Evolutionary conservation across 2,329 filamentous ascomycete species (phyloP), one percentile per base, ranked within the genome.

Genomic region (Pseudogymnoascus sp.): DNA sequence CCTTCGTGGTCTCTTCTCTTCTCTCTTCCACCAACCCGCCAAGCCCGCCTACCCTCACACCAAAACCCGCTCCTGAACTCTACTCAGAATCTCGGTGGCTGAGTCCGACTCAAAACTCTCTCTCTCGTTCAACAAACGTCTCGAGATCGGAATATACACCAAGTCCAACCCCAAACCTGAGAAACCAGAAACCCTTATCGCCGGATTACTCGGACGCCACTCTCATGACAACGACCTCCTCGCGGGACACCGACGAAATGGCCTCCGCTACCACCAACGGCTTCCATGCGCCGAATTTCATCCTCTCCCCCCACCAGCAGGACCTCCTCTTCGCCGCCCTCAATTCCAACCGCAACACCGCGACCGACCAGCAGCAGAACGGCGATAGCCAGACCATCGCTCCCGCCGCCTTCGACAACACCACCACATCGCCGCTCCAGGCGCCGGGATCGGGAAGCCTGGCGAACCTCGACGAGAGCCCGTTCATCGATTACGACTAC

Each of bases 401-500:
- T 36, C 64, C 64, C 18, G 69, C 68, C 14, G 73, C 37, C 53
- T 74, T 84, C 66, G 79, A 81, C 65, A 77, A 77, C 62, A 11
- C 6, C 40, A 43, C 40, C 40, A 42, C 38, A 18, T 83, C 82
- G 9, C 80, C 82, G 14, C 68, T 73, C 56, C 69, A 78, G 64
- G 72, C 76, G 63, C 75, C 77, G 14, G 78, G 76, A 42, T 76
- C 78, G 1, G 78, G 80, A 36, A 75, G 76, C 25, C 73, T 84
- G 53, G 72, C 69, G 63, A 82, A 79, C 66, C 83, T 85, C 49
- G 85, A 91, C 34, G 89, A 92, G 59, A 95, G 89, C 67, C 91
- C 93, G 0, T 93, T 88, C 71, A 81, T 96, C 64, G 91, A 96
- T 72, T 95, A 92, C 70, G 87, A 89, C 68, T 88, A 89, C 67